Evolutionary conservation across 139 green algal genomes (phyloP), one percentile per base, ranked within the genome.

Genomic region (Nannochloris sp.): DNA sequence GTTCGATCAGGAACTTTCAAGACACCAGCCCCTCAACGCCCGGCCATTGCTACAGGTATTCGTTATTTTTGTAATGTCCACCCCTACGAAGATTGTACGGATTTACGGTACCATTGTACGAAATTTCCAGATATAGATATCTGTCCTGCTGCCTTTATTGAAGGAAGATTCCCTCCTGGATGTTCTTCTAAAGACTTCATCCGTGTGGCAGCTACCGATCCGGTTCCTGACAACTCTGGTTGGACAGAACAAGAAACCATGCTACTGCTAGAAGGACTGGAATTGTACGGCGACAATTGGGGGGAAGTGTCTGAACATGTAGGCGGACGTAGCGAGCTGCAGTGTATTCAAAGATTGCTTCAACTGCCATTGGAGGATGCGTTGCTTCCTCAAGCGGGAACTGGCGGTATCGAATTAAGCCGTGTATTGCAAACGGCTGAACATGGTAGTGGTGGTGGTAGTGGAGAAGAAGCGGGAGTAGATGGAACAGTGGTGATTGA

Each of bases 271-370:
- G 76, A 85, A 46, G 79, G 64, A 61, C 44, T 97, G n/a, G 86
- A 97, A 72, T 39, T 89, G 51, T 83, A 86, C 54, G 86, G 84
- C 9, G 93, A 97, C 38, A 73, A 86, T 48, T 98, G 92, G 92
- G 61, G 58, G 4, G 63, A 81, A 32, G 81, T 98, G 10, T 83
- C 92, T 0, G 83, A 90, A 58, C 87, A 96, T 54, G 92, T 98
- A 48, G 86, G 83, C 48, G 90, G 73, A 10, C 89, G 88, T 54
- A 85, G 54, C 10, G 64, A 76, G 65, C 66, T 90, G 37, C 75
- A 96, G 71, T 98, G 92, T 75, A 74, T 96, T 27, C 58, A 82
- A 31, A 86, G 89, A 68, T 97, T 97, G 65, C 60, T 98, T 58
- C 65, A 76, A 70, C 64, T 98, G 68, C 89, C 92, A 23, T 95